A percentile compares a stretch with the other conserved stretches of the same genome.
phyloP scores from a whole-genome alignment of 106 monocot species.

The Dendrobium catenatum region DNA sequence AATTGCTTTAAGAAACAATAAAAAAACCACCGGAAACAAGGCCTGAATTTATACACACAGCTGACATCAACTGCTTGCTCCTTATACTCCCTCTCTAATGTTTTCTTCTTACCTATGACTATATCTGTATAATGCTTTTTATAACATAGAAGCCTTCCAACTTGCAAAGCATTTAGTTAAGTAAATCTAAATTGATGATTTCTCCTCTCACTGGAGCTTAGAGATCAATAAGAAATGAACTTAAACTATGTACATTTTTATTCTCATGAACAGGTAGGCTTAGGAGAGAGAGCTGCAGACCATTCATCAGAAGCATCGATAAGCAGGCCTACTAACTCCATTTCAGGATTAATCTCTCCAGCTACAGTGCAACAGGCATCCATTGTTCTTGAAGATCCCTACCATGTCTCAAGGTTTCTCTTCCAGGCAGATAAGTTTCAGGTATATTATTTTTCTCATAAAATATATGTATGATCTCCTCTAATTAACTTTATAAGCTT shows the following conservation, averaged over 20 bases:
- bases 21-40: too few species aligned
- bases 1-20: too few species aligned
- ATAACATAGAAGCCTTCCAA: too few species aligned
- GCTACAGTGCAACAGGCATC: slow-evolving; percentile 35
- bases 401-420: slow-evolving; percentile 41
- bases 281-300: not conserved
- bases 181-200: not conserved
- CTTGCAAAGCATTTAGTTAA: too few species aligned
- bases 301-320: not conserved
- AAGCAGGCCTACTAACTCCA: slow-evolving; percentile 43
- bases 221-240: not conserved
- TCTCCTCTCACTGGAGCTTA: not conserved
- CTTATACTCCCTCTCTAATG: too few species aligned
- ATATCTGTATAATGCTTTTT: too few species aligned
- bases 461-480: not conserved
- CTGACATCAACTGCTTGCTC: too few species aligned
- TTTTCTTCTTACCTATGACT: too few species aligned
- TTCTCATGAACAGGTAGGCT: not conserved
- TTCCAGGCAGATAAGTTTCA: slow-evolving; percentile 40
- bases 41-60: too few species aligned
- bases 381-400: slow-evolving; percentile 56
- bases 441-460: slow-evolving; percentile 4
- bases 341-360: slow-evolving; percentile 46
- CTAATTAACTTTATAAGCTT: not conserved
- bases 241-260: not conserved